Evolutionary conservation across 345 rosid species (phyloP).

Genomic region (Hibiscus tridactylites): DNA sequence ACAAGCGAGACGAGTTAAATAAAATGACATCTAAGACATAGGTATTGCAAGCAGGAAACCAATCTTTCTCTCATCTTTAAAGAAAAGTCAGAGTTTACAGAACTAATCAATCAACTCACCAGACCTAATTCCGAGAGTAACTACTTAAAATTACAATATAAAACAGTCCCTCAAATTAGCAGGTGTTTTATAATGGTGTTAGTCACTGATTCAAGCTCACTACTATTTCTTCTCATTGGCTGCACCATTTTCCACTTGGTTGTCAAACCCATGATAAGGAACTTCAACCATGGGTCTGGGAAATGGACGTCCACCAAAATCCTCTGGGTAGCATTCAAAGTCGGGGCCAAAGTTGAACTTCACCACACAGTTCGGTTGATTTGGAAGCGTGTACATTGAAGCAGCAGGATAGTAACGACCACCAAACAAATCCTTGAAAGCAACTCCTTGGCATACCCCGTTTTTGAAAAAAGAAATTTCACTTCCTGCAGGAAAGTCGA

Average conservation of each 20-base stretch:
- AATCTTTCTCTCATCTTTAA: not conserved
- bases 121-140: constrained; percentile 5
- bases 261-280: constrained; percentile 64
- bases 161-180: not conserved
- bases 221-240: constrained; percentile 54
- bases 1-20: not conserved
- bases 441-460: constrained; percentile 85
- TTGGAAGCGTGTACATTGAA: constrained; percentile 94
- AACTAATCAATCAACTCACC: constrained; percentile 8
- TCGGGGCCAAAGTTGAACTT: constrained; percentile 92
- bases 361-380: constrained; percentile 76
- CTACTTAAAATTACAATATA: constrained; percentile 5
- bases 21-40: not conserved
- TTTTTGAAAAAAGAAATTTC: constrained; percentile 93
- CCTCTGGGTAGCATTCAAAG: constrained; percentile 59
- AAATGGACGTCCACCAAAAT: constrained; percentile 56
- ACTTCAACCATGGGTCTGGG: constrained; percentile 76
- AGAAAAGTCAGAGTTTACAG: constrained; percentile 7
- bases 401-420: constrained; percentile 97
- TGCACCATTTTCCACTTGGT: constrained; percentile 49
- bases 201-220: constrained; percentile 18
- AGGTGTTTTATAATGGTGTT: not conserved
- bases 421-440: constrained; percentile 71
- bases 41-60: not conserved
- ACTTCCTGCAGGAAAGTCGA: constrained; percentile 51